Conservation (phyloP, 192 early-diverging fungal species). For the Coemansia sp. region DNA sequence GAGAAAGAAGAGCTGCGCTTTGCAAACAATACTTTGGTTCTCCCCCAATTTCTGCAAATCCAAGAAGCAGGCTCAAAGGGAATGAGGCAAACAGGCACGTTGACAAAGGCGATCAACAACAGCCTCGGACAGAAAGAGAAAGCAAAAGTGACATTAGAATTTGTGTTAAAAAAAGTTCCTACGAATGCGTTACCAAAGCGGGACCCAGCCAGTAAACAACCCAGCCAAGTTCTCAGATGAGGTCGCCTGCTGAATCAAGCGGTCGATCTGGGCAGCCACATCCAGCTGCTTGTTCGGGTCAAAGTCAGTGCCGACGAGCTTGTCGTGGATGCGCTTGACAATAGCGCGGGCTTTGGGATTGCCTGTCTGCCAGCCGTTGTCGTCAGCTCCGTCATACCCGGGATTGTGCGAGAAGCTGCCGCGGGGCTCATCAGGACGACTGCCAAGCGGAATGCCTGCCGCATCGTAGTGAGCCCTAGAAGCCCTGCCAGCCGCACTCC, state of each 20-base stretch:
- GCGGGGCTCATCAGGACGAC: conserved; percentile 20
- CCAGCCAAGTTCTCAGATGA: conserved; percentile 88
- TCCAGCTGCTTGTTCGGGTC: conserved; percentile 74
- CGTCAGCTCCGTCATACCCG: neutral
- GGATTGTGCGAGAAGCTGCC: conserved; percentile 10
- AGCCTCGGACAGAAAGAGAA: neutral
- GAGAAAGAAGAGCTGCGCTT: neutral
- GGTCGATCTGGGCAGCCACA: conserved; percentile 83
- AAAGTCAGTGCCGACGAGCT: conserved; percentile 93
- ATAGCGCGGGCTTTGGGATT: conserved; percentile 81
- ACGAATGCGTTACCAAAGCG: conserved; percentile 34
- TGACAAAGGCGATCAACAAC: neutral
- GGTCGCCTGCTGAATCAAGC: conserved; percentile 85
- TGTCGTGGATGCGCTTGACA: conserved; percentile 88
- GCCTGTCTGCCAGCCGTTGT: conserved; percentile 22
- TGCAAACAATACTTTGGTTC: neutral
- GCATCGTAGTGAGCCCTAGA: neutral
- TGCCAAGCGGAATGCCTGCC: neutral
- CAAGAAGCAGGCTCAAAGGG: neutral
- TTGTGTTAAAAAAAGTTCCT: no score
- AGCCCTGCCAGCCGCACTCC: neutral
- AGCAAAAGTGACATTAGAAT: neutral
- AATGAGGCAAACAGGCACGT: neutral
- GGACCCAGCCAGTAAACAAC: conserved; percentile 65
- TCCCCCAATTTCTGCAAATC: neutral